phyloP scores from a whole-genome alignment of 768 basidiomycete species.

The Leccinum uliginosum region DNA sequence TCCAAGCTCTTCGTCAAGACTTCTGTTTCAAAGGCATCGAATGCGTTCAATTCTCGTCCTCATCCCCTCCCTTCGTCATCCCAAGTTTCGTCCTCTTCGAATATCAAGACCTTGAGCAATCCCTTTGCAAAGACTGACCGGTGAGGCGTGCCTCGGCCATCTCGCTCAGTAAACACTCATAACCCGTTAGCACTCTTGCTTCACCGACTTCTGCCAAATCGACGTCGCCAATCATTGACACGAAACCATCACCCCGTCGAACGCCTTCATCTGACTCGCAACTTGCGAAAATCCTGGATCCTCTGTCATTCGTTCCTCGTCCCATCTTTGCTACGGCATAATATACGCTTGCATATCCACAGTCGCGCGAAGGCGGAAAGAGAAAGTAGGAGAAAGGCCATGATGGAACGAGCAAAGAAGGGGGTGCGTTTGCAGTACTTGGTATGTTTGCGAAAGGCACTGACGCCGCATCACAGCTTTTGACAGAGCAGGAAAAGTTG shows the following conservation, averaged over 20 bases:
- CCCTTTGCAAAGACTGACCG: conserved; percentile 52
- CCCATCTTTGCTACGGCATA: conserved; percentile 65
- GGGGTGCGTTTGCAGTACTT: conserved; percentile 47
- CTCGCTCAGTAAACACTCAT: conserved; percentile 55
- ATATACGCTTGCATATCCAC: conserved; percentile 29
- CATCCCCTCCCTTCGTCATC: conserved; percentile 6
- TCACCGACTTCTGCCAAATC: conserved; percentile 20
- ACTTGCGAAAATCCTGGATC: conserved; percentile 33
- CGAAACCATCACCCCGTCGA: conserved; percentile 25
- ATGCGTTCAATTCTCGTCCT: conserved; percentile 1
- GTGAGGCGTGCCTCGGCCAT: conserved; percentile 43
- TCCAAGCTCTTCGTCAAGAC: conserved; percentile 9
- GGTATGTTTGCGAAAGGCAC: not conserved
- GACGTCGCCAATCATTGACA: conserved; percentile 9
- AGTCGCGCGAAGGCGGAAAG: conserved; percentile 75
- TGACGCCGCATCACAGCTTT: conserved; percentile 34
- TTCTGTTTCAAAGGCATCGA: conserved; percentile 3
- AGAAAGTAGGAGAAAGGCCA: conserved; percentile 63
- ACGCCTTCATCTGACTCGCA: conserved; percentile 27
- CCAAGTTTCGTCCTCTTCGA: conserved; percentile 11
- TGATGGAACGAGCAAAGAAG: conserved; percentile 71
- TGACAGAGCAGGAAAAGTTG: conserved; percentile 62
- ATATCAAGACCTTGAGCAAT: conserved; percentile 22
- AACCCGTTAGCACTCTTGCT: conserved; percentile 48
- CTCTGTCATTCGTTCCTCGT: conserved; percentile 57